Evolutionary conservation across 208 protist genomes (phyloP).

Genomic region (Leishmania guyanensis): DNA sequence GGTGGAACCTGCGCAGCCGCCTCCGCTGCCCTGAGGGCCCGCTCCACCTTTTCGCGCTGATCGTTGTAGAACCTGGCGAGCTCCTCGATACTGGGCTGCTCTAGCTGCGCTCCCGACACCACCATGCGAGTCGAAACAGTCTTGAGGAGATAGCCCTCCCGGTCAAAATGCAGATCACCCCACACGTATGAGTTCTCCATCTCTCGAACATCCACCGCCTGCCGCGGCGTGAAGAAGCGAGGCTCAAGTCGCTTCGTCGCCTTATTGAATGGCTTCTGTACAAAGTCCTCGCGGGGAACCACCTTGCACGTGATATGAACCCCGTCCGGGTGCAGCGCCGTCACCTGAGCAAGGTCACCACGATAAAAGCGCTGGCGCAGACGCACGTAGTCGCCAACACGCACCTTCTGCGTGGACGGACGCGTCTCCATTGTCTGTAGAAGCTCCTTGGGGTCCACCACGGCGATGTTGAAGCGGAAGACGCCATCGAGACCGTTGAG

Average conservation of each 20-base stretch:
- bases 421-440: constrained; percentile 91
- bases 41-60: constrained; percentile 72
- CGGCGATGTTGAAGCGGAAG: constrained; percentile 85
- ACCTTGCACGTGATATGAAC: constrained; percentile 76
- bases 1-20: constrained; percentile 23
- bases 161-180: constrained; percentile 87
- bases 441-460: constrained; percentile 85
- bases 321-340: constrained; percentile 54
- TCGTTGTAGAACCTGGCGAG: constrained; percentile 89
- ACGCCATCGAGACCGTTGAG: constrained; percentile 86
- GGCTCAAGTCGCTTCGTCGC: constrained; percentile 60
- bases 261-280: constrained; percentile 82
- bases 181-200: constrained; percentile 69
- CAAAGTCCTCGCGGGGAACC: constrained; percentile 87
- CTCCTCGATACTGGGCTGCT: constrained; percentile 79
- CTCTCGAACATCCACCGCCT: constrained; percentile 62
- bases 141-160: constrained; percentile 85
- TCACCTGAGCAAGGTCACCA: constrained; percentile 85
- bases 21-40: constrained; percentile 48
- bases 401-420: constrained; percentile 61
- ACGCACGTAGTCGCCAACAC: constrained; percentile 81
- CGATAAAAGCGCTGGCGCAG: constrained; percentile 84
- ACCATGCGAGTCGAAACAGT: constrained; percentile 76
- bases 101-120: constrained; percentile 61
- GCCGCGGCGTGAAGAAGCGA: constrained; percentile 77